phyloP scores from a whole-genome alignment of 2,329 filamentous ascomycete genomes.

The Torrubiella hemipterigena region DNA sequence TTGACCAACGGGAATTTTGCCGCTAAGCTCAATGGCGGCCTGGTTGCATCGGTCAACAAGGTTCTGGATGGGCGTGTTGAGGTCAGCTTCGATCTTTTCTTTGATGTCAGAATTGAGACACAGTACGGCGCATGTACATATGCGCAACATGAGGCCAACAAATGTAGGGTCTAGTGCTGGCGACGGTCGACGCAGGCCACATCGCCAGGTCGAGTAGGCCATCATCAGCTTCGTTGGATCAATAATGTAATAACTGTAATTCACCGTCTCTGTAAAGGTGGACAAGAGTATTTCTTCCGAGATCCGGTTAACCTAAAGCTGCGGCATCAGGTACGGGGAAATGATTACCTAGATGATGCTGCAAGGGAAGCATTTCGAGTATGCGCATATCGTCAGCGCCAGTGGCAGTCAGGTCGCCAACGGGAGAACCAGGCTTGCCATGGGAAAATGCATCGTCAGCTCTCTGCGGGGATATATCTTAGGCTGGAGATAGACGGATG shows the following conservation, averaged over 20 bases:
- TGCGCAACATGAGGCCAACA: slow-evolving; percentile 1
- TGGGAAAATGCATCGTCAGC: not conserved
- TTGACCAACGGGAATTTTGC: not conserved
- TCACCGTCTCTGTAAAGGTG: not conserved
- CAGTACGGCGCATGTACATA: not conserved
- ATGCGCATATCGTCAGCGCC: not conserved
- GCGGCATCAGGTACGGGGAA: not conserved
- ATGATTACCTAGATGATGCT: not conserved
- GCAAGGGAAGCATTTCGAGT: slow-evolving; percentile 1
- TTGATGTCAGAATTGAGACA: not conserved
- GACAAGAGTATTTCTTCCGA: not conserved
- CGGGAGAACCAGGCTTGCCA: not conserved
- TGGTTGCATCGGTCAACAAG: not conserved
- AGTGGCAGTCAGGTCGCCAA: not conserved
- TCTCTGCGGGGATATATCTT: too few species aligned
- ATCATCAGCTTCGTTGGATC: slow-evolving; percentile 1
- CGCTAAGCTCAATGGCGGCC: not conserved
- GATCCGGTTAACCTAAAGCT: not conserved
- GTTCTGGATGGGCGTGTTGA: not conserved
- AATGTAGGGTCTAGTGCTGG: not conserved
- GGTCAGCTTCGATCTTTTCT: not conserved
- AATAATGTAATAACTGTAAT: slow-evolving; percentile 1
- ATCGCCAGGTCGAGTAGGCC: not conserved
- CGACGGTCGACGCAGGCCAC: not conserved
- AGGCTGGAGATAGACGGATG: too few species aligned